Conservation (phyloP, 257 asterid genomes). For the Solanum peruvianum region DNA sequence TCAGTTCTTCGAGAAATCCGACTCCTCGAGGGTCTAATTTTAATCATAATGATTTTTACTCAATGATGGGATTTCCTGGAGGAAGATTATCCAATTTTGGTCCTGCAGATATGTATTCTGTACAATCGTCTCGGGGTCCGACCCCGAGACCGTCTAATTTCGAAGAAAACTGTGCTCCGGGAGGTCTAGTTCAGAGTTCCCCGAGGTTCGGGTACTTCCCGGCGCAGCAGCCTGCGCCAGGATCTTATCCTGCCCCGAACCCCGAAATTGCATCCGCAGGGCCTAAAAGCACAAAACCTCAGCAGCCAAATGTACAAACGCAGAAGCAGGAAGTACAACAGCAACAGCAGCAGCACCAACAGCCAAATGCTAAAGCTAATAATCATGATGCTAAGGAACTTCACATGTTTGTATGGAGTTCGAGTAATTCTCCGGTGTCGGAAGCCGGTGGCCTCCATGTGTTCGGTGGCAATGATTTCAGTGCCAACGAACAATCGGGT, state of each 20-base stretch:
- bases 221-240: constrained; percentile 20
- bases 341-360: constrained; percentile 14
- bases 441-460: constrained; percentile 50
- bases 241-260: constrained; percentile 85
- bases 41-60: constrained; percentile 36
- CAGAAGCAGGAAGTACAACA: constrained; percentile 6
- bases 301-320: constrained; percentile 2
- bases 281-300: constrained; percentile 29
- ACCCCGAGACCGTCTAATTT: constrained; percentile 89
- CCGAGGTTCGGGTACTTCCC: constrained; percentile 72
- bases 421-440: constrained; percentile 91
- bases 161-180: constrained; percentile 67
- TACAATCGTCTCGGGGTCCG: constrained; percentile 84
- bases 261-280: constrained; percentile 65
- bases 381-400: constrained; percentile 77
- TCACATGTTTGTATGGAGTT: constrained; percentile 99
- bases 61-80: constrained; percentile 65
- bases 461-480: constrained; percentile 35
- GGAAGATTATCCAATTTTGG: constrained; percentile 70
- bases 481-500: constrained; percentile 58
- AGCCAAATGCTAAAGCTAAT: constrained; percentile 23
- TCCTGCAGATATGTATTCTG: constrained; percentile 63
- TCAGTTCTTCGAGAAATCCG: constrained; percentile 37
- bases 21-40: constrained; percentile 48
- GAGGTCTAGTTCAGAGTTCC: constrained; percentile 34